Conservation (phyloP, 495 filamentous ascomycete species). For the Beverwykella pulmonaria region DNA sequence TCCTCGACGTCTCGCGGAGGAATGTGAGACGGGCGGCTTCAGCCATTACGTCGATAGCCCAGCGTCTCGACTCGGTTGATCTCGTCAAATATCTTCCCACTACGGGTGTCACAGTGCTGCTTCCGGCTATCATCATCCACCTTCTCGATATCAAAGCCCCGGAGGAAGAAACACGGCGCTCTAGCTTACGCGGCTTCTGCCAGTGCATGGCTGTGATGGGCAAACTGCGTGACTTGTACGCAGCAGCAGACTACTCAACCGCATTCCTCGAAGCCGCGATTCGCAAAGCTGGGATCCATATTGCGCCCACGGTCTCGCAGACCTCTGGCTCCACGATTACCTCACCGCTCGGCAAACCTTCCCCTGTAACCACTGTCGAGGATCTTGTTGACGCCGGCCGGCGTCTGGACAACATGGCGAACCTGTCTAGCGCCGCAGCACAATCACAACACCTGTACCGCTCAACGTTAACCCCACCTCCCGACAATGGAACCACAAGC, state of each 20-base stretch:
- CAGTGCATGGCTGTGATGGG: constrained; percentile 85
- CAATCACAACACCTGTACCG: neutral
- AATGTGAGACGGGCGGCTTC: constrained; percentile 77
- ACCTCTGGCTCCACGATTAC: neutral
- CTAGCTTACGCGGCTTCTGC: constrained; percentile 74
- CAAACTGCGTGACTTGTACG: constrained; percentile 78
- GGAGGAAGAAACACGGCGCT: constrained; percentile 65
- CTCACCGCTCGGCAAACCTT: constrained; percentile 21
- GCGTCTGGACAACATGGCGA: constrained; percentile 33
- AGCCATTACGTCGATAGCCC: constrained; percentile 78
- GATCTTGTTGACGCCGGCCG: constrained; percentile 47
- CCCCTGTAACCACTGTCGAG: constrained; percentile 40
- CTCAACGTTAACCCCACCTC: constrained; percentile 47
- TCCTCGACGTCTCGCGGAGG: constrained; percentile 75
- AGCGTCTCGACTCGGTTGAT: constrained; percentile 66
- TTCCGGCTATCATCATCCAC: constrained; percentile 90
- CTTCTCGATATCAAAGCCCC: constrained; percentile 84
- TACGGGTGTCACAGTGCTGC: constrained; percentile 82
- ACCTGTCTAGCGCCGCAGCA: neutral
- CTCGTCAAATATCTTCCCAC: constrained; percentile 81
- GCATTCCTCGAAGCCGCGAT: constrained; percentile 84
- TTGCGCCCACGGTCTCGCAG: constrained; percentile 22
- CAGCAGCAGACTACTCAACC: constrained; percentile 82
- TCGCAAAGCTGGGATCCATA: constrained; percentile 70
- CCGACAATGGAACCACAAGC: constrained; percentile 40